These are phyloP conservation scores for Xylaria flabelliformis DNA, from an alignment of 495 filamentous ascomycete species.

Conservation along the genomic window DNA sequence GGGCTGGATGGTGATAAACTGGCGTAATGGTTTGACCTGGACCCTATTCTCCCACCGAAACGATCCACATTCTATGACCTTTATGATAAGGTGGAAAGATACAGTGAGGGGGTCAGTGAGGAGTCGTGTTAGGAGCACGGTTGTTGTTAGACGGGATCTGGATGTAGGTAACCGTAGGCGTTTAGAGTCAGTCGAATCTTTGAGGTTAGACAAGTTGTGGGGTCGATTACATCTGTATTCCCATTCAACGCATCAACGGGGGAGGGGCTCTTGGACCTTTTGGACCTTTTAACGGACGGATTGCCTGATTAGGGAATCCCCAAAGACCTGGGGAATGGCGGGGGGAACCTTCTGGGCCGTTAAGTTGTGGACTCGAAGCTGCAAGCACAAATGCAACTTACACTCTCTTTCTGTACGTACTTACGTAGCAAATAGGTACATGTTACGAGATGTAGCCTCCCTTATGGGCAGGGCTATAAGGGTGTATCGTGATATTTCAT, in stretches of 20 bases:
- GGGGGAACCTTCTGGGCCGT: slow-evolving; percentile 26
- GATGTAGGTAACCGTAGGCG: background rate
- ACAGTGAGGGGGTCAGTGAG: slow-evolving; percentile 16
- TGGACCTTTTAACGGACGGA: slow-evolving; percentile 3
- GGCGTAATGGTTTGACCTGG: slow-evolving; percentile 6
- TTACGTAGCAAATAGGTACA: background rate
- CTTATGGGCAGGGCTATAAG: background rate
- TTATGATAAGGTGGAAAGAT: background rate
- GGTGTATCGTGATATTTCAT: background rate
- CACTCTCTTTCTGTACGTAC: background rate
- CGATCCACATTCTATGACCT: slow-evolving; percentile 6
- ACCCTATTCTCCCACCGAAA: background rate
- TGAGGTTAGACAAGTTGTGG: background rate
- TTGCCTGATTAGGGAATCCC: slow-evolving; percentile 15
- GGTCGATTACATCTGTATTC: slow-evolving; percentile 15
- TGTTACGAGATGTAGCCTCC: background rate
- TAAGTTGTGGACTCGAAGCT: slow-evolving; percentile 4
- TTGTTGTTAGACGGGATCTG: slow-evolving; percentile 8
- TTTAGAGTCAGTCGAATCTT: no score
- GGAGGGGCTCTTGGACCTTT: background rate
- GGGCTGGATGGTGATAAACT: background rate
- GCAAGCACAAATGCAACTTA: background rate
- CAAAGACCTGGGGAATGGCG: background rate
- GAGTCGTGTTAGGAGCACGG: background rate
- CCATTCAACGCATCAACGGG: background rate